Evolutionary conservation across 2,329 filamentous ascomycete species (phyloP), one percentile per base, ranked within the genome.

Genomic region (Aureobasidium musti): DNA sequence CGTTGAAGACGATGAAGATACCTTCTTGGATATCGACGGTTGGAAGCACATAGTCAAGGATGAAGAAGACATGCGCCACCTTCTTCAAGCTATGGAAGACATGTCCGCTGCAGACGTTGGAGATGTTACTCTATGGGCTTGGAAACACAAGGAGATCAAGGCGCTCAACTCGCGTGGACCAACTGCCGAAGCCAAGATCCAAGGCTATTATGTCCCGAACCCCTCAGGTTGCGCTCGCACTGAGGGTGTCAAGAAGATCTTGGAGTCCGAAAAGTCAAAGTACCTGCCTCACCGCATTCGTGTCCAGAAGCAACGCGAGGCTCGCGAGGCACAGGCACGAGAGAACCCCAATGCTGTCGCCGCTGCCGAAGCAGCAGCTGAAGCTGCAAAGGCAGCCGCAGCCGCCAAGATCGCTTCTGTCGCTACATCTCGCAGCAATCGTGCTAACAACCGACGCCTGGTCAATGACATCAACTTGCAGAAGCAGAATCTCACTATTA

Each of bases 281-380:
- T 99, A 99, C 75, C 84, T 99, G 8, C 95, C 95, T 47, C 95
- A 99, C 82, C 93, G 96, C 70, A 95, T 99, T 80, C 96, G 96
- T 75, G 92, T 99, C 23, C 91, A 95, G 77, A 95, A 90, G 79
- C 91, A 90, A 28, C 87, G 93, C 61, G 93, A 97, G 77, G 92
- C 95, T 77, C 90, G 92, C n/a, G 90, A 97, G 77, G 89, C 89
- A n/a, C 82, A 83, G 52, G 86, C 88, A 78, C 74, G 90, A 84
- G 80, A 87, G 80, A 81, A 89, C 82, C 71, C 87, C 70, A 80
- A 85, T 6, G 85, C 49, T 52, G 10, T 52, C 28, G 49, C 49
- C 4, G 49, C 49, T 13, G 49, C 49, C 19, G 49, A 52, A 52
- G 49, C 85, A 11, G 89, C 90, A 30, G 86, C 87, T 4, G 89